Evolutionary conservation across 2,329 filamentous ascomycete genomes (phyloP), one percentile per base, ranked within the genome.

Genomic region (Aspergillus viridinutans): DNA sequence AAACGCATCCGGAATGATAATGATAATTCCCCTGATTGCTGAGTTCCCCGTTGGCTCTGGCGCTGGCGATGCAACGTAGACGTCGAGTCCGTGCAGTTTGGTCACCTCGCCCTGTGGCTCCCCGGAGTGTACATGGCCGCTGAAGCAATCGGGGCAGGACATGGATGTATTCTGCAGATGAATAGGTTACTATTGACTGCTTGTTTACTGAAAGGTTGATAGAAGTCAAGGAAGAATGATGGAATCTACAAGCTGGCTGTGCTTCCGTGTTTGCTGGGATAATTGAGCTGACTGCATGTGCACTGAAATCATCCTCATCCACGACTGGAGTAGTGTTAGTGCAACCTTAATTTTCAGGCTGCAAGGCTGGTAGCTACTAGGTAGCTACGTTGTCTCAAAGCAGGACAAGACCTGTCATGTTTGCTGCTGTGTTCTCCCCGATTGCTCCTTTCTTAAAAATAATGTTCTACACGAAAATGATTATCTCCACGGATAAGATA

Each of bases 1-100:
- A 61, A 85, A 84, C 0, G 78, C 78, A 64, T 85, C 83, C 0
- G 82, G 76, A 32, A 85, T 74, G 51, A 84, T 74, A 45, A 85
- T 78, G 9, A 85, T 69, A 57, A 83, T 77, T 10, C 74, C 82
- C 40, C 77, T 78, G n/a, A 72, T 60, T 43, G 71, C 14, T 17
- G 32, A 38, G 32, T 38, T 17, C 7, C 32, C 32, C 14, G 32
- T 38, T 17, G 45, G 23, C 2, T 74, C 69, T n/a, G 60, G 64
- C 10, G 66, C 60, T 0, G 74, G 73, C 17, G 74, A 74, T 7
- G 76, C 70, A 17, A 83, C 70, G 57, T 85, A 85, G 1, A 77
- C 74, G 38, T 78, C 68, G 3, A 83, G 72, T 25, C 77, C 78
- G 60, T 84, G 78, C 20, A 84, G 61, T 21, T 72, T 77, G 55